Evolutionary conservation across 2,329 filamentous ascomycete genomes (phyloP).

Genomic region (Teratosphaeria destructans): DNA sequence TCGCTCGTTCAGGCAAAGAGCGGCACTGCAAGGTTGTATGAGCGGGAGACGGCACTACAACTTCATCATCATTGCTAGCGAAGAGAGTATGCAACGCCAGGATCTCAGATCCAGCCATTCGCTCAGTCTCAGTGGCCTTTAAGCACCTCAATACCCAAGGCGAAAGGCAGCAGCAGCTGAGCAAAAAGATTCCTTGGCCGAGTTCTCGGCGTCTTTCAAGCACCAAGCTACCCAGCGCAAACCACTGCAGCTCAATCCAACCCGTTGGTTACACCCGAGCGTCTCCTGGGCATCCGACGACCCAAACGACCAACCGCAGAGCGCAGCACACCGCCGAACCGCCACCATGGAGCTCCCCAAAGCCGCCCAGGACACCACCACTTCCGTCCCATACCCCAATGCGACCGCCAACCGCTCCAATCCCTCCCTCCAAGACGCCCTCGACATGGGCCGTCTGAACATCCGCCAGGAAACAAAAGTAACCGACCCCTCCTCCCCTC

Average conservation of each 20-base stretch:
- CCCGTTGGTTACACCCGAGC: no score
- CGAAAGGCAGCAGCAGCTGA: no score
- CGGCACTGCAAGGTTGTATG: neutral
- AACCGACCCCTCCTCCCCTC: neutral
- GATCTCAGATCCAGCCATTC: no score
- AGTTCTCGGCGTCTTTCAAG: no score
- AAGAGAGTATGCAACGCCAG: neutral
- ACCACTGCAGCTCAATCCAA: no score
- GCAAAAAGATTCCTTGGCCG: no score
- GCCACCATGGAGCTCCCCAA: neutral
- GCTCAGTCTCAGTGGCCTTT: no score
- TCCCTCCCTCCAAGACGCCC: neutral
- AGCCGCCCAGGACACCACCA: neutral
- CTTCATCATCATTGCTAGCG: neutral
- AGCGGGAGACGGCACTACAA: neutral
- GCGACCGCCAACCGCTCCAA: neutral
- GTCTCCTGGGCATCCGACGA: no score
- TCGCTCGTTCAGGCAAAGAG: neutral
- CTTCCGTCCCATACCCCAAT: neutral
- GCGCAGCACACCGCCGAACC: neutral
- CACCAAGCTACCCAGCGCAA: no score
- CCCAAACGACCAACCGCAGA: no score
- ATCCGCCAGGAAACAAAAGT: slow-evolving; percentile 2
- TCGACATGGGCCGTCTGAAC: slow-evolving; percentile 1
- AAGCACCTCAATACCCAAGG: no score